Percentiles rank a stretch among this genome's conserved stretches.
Conservation (phyloP, 441 rosid genomes). For the Gossypium aridum region DNA sequence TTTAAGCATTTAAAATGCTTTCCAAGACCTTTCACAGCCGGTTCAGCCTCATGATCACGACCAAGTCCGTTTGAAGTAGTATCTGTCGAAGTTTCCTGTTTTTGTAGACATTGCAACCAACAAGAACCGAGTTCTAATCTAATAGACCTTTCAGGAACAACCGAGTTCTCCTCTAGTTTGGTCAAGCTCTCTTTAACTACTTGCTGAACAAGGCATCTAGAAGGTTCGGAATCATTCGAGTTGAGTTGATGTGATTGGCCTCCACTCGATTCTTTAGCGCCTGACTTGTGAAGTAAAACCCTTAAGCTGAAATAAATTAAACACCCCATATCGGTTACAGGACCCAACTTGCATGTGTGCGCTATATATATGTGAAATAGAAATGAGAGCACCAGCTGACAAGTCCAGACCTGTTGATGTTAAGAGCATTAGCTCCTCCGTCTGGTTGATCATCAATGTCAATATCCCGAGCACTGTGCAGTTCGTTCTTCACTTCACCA, state of each 20-base stretch:
- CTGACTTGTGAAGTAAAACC: conserved; percentile 39
- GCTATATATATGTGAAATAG: neutral
- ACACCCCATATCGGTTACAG: neutral
- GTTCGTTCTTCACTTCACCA: conserved; percentile 37
- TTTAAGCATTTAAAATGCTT: conserved; percentile 52
- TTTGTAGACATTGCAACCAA: conserved; percentile 63
- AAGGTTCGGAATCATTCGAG: conserved; percentile 26
- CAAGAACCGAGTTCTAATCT: conserved; percentile 70
- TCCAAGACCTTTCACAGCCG: conserved; percentile 58
- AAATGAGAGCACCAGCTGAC: neutral
- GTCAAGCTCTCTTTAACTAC: conserved; percentile 38
- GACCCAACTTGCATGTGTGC: neutral
- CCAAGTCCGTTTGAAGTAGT: conserved; percentile 22
- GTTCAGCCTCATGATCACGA: conserved; percentile 22
- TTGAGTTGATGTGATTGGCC: conserved; percentile 24
- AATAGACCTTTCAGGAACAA: conserved; percentile 34
- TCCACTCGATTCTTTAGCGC: conserved; percentile 25
- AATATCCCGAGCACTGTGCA: conserved; percentile 27
- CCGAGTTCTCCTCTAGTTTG: conserved; percentile 31
- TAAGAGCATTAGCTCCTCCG: conserved; percentile 38
- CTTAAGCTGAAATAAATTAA: conserved; percentile 41
- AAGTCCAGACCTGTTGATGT: conserved; percentile 10
- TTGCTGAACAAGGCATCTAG: conserved; percentile 28
- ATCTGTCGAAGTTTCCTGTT: conserved; percentile 34
- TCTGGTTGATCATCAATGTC: conserved; percentile 53